Base-by-base conservation (phyloP, 202 grass and related monocot genomes). In the Zoysia matrella region DNA sequence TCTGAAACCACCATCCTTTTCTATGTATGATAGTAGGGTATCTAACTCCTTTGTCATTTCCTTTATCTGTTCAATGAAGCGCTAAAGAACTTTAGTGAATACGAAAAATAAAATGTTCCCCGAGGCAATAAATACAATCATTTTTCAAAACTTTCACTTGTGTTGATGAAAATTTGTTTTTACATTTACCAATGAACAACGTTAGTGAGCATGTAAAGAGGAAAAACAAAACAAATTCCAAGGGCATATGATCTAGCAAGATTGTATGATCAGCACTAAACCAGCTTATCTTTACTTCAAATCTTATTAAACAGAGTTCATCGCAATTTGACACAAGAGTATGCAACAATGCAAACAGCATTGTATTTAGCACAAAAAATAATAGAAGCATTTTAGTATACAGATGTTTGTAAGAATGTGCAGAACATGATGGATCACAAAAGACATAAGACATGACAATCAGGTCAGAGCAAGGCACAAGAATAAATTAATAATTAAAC, bases 1-100 rank as follows among this genome's bases (percentile, higher is more conserved):
- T 80, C 84, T 81, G 77, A 94, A 89, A 81, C 92, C 90, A 85
- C 85, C 92, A 82, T 98, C 90, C 72, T 90, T 88, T 84, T 91
- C 92, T 79, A 98, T 95, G 60, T 83, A 86, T 67, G 73, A 50
- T 60, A 98, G 80, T 44, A 98, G 84, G 50, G 61, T 84, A 78
- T 93, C 95, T 63, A 98, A 82, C 80, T 95, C 92, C 51, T 93
- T 92, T 1, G 82, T 85, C 90, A 98, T 95, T 82, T 95, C 84
- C 49, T 93, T 86, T 81, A 93, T 90, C 92, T 98, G 86, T 84
- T 73, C 56, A 86, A 79, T 4, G 30, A 78, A 90, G 44, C 4
- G 14, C 60, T 36, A 11, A 86, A 71, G 36, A 84, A 18, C 13
- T 65, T 80, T 80, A 70, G 16, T 68, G 39, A 36, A 63, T 40